These are phyloP conservation scores for Coprinopsis marcescibilis DNA, from an alignment of 768 basidiomycete genomes.

Conservation along the genomic window DNA sequence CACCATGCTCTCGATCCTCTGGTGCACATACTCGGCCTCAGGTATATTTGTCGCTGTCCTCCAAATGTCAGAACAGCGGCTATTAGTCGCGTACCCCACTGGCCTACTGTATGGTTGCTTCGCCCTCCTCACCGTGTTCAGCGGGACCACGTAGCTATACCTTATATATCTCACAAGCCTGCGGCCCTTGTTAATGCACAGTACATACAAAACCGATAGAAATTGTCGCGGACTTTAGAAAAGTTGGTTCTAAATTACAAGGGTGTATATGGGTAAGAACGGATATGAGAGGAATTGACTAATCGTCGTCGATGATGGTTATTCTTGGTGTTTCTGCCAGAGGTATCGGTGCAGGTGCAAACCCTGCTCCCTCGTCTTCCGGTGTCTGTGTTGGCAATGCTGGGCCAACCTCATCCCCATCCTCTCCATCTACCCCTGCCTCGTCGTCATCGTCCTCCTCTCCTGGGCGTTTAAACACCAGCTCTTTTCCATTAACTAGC, in stretches of 20 bases:
- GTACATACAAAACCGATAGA: no score
- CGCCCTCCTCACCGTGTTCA: slow-evolving; percentile 88
- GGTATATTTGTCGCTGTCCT: slow-evolving; percentile 94
- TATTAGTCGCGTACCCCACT: slow-evolving; percentile 95
- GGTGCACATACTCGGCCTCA: slow-evolving; percentile 97
- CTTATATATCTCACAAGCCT: no score
- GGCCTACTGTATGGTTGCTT: slow-evolving; percentile 93
- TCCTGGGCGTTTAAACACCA: slow-evolving; percentile 46
- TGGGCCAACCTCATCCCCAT: slow-evolving; percentile 10
- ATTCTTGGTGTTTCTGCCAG: slow-evolving; percentile 20
- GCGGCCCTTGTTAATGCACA: no score
- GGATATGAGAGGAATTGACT: neutral
- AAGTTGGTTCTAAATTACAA: no score
- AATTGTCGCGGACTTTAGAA: no score
- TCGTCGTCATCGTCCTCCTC: slow-evolving; percentile 35
- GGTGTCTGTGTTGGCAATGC: neutral
- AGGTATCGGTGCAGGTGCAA: slow-evolving; percentile 7
- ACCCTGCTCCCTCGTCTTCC: slow-evolving; percentile 7
- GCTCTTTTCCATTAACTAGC: slow-evolving; percentile 70
- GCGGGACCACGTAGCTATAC: no score
- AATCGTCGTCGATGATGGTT: slow-evolving; percentile 29
- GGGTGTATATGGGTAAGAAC: no score
- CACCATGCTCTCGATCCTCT: slow-evolving; percentile 76
- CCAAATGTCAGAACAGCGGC: slow-evolving; percentile 90
- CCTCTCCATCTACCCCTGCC: slow-evolving; percentile 21